Evolutionary conservation across 306 rosid genomes (phyloP).

Genomic region (Pachyrhizus erosus): DNA sequence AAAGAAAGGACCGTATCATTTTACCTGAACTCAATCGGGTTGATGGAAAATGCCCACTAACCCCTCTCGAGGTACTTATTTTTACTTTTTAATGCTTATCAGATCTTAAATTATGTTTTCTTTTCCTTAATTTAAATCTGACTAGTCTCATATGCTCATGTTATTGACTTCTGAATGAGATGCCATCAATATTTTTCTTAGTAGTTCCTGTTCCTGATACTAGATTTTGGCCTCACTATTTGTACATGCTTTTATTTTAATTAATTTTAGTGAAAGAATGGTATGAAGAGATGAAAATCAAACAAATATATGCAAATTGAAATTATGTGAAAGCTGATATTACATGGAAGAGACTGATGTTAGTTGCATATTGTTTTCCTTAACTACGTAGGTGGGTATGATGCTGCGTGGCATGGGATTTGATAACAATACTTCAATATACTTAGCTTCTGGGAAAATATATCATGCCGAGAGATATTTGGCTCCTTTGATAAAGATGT

Average conservation of each 20-base stretch:
- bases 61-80: constrained; percentile 82
- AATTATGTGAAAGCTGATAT: constrained; percentile 32
- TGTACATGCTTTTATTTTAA: neutral
- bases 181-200: neutral
- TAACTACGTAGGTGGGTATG: constrained; percentile 81
- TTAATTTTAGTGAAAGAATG: neutral
- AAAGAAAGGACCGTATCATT: constrained; percentile 68
- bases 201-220: neutral
- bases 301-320: neutral
- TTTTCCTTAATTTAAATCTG: neutral
- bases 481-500: constrained; percentile 77
- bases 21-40: constrained; percentile 78
- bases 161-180: constrained; percentile 24
- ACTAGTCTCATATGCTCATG: neutral
- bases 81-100: constrained; percentile 35
- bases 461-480: constrained; percentile 78
- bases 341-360: constrained; percentile 33
- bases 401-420: constrained; percentile 97
- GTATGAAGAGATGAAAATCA: constrained; percentile 16
- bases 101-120: neutral
- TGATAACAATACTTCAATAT: constrained; percentile 77
- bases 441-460: constrained; percentile 91
- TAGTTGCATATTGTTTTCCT: constrained; percentile 47
- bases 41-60: constrained; percentile 90
- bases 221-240: constrained; percentile 23